Conservation (phyloP, 345 rosid species). For the Jatropha curcas region DNA sequence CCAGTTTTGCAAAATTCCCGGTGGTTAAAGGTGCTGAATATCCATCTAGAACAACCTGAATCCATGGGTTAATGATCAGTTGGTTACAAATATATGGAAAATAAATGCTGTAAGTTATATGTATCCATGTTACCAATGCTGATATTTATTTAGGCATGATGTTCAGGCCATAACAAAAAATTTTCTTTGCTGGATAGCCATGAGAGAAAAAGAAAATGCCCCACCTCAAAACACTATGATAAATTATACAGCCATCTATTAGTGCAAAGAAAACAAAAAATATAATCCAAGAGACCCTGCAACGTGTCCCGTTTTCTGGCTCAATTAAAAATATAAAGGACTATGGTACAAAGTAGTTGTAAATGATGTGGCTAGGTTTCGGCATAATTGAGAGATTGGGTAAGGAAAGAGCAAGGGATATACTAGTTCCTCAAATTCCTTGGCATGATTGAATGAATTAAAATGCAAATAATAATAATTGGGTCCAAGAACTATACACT, state of each 20-base stretch:
- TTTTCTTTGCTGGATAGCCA: background rate
- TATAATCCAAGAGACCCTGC: background rate
- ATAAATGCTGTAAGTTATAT: background rate
- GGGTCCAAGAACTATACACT: background rate
- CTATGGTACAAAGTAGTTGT: too few relatives aligned
- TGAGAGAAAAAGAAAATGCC: background rate
- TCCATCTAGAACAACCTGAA: slow-evolving; percentile 80
- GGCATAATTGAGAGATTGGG: background rate
- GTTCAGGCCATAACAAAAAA: background rate
- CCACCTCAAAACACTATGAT: background rate
- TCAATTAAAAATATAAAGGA: background rate
- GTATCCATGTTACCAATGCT: background rate
- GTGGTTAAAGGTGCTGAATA: slow-evolving; percentile 89
- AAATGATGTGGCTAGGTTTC: background rate
- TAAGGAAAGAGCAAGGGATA: background rate
- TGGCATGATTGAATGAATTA: background rate
- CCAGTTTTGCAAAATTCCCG: slow-evolving; percentile 90
- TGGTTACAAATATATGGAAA: background rate
- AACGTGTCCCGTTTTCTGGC: background rate
- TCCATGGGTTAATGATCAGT: slow-evolving; percentile 14
- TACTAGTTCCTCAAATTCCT: background rate
- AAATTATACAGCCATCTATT: background rate
- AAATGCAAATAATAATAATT: background rate
- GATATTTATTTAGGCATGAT: background rate
- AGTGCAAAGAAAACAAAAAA: background rate